Conservation (phyloP, 2,329 filamentous ascomycete genomes). For the Nigrospora oryzae region DNA sequence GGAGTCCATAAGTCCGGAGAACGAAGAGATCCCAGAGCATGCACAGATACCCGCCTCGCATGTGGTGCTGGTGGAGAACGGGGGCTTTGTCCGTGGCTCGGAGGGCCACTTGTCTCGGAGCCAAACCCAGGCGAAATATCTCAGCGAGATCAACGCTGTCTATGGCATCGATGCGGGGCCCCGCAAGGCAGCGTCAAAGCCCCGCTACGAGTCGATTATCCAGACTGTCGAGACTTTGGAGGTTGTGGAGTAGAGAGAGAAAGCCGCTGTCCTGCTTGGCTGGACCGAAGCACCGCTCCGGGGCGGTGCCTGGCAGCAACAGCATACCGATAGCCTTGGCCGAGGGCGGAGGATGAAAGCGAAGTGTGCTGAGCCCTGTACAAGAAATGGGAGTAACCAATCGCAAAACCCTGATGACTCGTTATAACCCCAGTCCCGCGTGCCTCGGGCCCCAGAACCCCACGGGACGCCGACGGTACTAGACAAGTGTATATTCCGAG, state of each 20-base stretch:
- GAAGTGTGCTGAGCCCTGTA: no score
- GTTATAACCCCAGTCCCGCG: no score
- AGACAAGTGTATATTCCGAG: no score
- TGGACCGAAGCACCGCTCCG: no score
- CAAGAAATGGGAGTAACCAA: no score
- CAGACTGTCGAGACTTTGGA: slow-evolving; percentile 3
- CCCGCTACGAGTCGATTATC: slow-evolving; percentile 5
- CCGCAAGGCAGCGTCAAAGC: not conserved
- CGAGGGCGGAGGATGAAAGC: no score
- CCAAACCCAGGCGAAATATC: slow-evolving; percentile 2
- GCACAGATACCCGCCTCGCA: not conserved
- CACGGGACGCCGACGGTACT: no score
- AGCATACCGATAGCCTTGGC: no score
- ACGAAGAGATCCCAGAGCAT: slow-evolving; percentile 2
- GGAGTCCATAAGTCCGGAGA: slow-evolving; percentile 2
- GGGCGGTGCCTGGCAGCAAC: no score
- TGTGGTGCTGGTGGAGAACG: slow-evolving; percentile 1
- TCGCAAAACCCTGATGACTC: no score
- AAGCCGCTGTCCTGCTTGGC: no score
- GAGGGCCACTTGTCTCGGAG: slow-evolving; percentile 3
- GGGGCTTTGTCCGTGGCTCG: slow-evolving; percentile 1
- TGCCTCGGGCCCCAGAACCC: no score
- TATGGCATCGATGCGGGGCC: slow-evolving; percentile 1
- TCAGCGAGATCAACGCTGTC: slow-evolving; percentile 1
- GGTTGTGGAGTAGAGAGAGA: not conserved